Evolutionary conservation across 352 stramenopile genomes (phyloP).

Genomic region (Pythium inflatum): DNA sequence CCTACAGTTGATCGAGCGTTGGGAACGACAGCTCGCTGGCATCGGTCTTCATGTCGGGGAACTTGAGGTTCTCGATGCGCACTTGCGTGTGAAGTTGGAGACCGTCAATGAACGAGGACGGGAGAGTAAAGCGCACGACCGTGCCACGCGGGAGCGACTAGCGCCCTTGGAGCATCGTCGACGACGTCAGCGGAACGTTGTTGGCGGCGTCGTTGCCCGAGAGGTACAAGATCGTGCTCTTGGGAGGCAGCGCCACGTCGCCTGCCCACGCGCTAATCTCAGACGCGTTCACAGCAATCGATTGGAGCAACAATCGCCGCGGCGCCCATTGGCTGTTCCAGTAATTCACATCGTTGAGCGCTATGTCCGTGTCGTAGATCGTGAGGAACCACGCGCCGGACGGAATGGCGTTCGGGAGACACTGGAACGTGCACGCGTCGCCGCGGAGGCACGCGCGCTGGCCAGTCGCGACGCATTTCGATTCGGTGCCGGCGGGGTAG

Average conservation of each 20-base stretch:
- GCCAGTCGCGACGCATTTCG: conserved; percentile 5
- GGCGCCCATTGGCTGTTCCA: background rate
- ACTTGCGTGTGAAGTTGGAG: background rate
- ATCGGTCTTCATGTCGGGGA: background rate
- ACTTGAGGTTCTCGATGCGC: conserved; percentile 12
- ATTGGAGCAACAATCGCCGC: too few relatives aligned
- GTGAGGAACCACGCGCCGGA: conserved; percentile 18
- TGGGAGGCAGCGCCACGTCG: background rate
- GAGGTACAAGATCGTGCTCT: background rate
- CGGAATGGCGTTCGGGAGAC: conserved; percentile 7
- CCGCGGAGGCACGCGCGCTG: conserved; percentile 14
- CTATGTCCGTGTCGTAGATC: conserved; percentile 6
- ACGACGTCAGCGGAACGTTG: background rate
- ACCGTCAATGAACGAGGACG: background rate
- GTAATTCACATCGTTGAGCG: conserved; percentile 17
- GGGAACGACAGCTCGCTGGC: background rate
- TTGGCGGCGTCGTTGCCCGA: conserved; percentile 26
- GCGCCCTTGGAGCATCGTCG: background rate
- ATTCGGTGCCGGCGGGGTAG: background rate
- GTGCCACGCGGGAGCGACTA: background rate
- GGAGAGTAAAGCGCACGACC: conserved; percentile 10
- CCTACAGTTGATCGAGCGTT: background rate
- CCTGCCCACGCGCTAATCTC: conserved; percentile 5
- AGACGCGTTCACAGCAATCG: conserved; percentile 14
- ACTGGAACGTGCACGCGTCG: conserved; percentile 23